Percentiles rank a stretch among this genome's conserved stretches.
Conservation (phyloP, 208 protist genomes). For the Wallacemonas sp. region DNA sequence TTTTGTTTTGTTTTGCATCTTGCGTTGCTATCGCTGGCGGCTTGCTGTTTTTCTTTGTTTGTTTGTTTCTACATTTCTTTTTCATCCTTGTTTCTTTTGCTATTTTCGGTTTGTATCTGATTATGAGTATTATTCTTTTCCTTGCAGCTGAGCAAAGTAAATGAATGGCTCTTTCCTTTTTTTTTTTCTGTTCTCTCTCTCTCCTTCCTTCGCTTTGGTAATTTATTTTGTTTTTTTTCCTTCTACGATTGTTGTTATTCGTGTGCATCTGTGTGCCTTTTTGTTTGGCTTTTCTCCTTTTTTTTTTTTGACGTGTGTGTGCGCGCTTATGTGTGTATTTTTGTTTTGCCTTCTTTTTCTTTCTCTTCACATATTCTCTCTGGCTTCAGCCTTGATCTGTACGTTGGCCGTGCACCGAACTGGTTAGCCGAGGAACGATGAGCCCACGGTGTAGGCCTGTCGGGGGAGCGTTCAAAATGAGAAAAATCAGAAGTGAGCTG, state of each 20-base stretch:
- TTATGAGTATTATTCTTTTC: background rate
- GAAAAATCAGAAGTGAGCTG: too few relatives aligned
- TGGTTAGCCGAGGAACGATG: too few relatives aligned
- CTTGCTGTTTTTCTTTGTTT: background rate
- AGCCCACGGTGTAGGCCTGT: too few relatives aligned
- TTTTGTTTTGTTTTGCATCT: background rate
- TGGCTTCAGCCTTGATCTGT: background rate
- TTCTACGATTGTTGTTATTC: background rate
- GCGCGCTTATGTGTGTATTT: background rate
- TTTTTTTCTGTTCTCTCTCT: conserved; percentile 1
- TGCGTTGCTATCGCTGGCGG: too few relatives aligned
- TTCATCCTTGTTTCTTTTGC: conserved; percentile 1
- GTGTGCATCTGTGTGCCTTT: background rate
- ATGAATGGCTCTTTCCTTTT: background rate
- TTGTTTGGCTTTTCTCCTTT: conserved; percentile 4
- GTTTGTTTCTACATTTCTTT: background rate
- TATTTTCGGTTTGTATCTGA: background rate
- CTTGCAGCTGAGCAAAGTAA: too few relatives aligned
- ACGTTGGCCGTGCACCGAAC: background rate
- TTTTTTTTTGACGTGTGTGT: too few relatives aligned
- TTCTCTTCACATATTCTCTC: background rate
- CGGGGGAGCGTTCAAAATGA: too few relatives aligned
- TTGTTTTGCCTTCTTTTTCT: conserved; percentile 12
- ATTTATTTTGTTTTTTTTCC: conserved; percentile 7
- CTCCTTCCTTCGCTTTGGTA: background rate